These are phyloP conservation scores for Xylaria sp. DNA, from an alignment of 2,329 filamentous ascomycete species.

Conservation along the genomic window DNA sequence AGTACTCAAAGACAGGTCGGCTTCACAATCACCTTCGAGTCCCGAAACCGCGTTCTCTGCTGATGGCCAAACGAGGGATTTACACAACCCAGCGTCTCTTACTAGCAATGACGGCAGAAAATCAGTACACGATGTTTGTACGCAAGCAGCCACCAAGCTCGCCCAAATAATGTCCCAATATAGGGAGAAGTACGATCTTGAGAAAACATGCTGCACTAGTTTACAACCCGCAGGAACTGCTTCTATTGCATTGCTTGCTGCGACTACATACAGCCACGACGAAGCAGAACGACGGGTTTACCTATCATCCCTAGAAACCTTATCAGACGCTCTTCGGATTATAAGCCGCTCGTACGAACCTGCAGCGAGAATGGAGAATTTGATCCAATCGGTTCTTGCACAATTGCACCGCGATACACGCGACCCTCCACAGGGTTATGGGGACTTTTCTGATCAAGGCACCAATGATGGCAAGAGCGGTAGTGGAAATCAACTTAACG, in stretches of 20 bases:
- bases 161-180: constrained; percentile 30
- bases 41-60: neutral
- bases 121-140: constrained; percentile 20
- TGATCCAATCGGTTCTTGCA: constrained; percentile 31
- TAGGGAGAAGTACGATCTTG: constrained; percentile 29
- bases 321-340: constrained; percentile 24
- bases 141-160: constrained; percentile 31
- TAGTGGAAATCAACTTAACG: constrained; percentile 1
- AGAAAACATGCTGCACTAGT: constrained; percentile 32
- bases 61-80: neutral
- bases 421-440: neutral
- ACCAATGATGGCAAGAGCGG: constrained; percentile 1
- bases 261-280: constrained; percentile 28
- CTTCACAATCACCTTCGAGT: constrained; percentile 11
- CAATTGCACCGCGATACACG: constrained; percentile 15
- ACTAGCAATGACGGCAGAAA: neutral
- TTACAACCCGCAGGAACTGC: constrained; percentile 35
- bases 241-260: constrained; percentile 30
- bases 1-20: neutral
- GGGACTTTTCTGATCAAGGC: neutral
- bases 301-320: constrained; percentile 30
- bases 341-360: constrained; percentile 38
- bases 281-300: constrained; percentile 27
- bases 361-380: constrained; percentile 21
- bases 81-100: neutral